phyloP scores from a whole-genome alignment of 805 yeast species.

The Saccharomycopsis babjevae region DNA sequence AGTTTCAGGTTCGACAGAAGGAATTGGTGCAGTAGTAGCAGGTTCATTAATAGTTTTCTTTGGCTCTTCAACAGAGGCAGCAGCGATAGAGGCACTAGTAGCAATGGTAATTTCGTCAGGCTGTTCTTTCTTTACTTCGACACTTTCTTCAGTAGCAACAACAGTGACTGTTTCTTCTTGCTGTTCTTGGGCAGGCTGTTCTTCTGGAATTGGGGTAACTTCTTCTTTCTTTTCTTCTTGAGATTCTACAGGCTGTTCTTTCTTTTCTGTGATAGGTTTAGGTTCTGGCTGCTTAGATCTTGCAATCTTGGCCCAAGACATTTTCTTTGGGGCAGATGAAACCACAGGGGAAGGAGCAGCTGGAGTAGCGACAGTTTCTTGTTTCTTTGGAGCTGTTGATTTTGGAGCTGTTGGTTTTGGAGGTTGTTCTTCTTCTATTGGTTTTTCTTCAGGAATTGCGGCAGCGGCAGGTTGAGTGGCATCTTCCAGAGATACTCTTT shows the following conservation, averaged over 20 bases:
- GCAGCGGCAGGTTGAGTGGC: background rate
- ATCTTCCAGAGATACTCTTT: constrained; percentile 12
- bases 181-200: background rate
- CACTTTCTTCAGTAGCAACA: constrained; percentile 12
- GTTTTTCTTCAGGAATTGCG: background rate
- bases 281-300: constrained; percentile 15
- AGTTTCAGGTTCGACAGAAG: constrained; percentile 2
- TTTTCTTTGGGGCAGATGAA: constrained; percentile 18
- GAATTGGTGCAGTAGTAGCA: background rate
- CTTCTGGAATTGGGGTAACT: background rate
- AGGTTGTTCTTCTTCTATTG: constrained; percentile 2
- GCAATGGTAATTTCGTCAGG: constrained; percentile 7
- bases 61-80: constrained; percentile 14
- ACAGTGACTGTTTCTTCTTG: constrained; percentile 10
- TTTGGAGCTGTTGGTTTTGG: background rate
- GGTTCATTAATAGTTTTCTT: background rate
- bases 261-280: constrained; percentile 10
- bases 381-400: background rate
- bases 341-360: constrained; percentile 22
- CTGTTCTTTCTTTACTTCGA: constrained; percentile 2
- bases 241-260: background rate
- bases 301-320: constrained; percentile 29
- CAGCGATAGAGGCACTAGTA: constrained; percentile 14
- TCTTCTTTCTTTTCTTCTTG: constrained; percentile 4
- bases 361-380: constrained; percentile 19